These are phyloP conservation scores for Vitis hybrid DNA, from an alignment of 177 flowering plant species.

Conservation along the genomic window DNA sequence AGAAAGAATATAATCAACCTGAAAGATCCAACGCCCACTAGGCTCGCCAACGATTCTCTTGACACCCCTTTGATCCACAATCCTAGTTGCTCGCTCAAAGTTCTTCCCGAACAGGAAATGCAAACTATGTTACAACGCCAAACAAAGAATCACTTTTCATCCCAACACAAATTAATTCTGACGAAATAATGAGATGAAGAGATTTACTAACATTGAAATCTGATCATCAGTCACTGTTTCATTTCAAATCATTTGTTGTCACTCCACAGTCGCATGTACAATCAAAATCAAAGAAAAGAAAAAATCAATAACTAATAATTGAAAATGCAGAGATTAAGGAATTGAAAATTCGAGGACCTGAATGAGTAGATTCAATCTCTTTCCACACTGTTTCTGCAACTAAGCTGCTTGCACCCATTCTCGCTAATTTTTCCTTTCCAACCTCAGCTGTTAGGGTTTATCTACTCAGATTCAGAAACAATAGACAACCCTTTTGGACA, in stretches of 20 bases:
- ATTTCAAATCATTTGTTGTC: slow-evolving; percentile 1
- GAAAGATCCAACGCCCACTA: slow-evolving; percentile 79
- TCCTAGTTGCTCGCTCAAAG: slow-evolving; percentile 85
- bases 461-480: not conserved
- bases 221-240: slow-evolving; percentile 73
- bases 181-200: not conserved
- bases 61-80: slow-evolving; percentile 88
- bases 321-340: not conserved
- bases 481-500: not conserved
- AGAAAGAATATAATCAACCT: slow-evolving; percentile 36
- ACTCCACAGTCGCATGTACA: slow-evolving; percentile 1
- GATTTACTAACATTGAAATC: slow-evolving; percentile 65
- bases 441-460: not conserved
- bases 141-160: slow-evolving; percentile 4
- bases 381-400: slow-evolving; percentile 77
- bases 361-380: slow-evolving; percentile 54
- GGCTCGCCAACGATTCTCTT: slow-evolving; percentile 71
- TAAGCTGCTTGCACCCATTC: slow-evolving; percentile 34
- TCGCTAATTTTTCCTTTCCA: not conserved
- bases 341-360: slow-evolving; percentile 42
- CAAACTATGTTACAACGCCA: slow-evolving; percentile 43
- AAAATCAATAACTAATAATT: not conserved
- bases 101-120: slow-evolving; percentile 91
- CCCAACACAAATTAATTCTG: slow-evolving; percentile 1
- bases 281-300: not conserved